Base-by-base conservation (phyloP, 305 asterid genomes). In the Fraxinus xanthoxyloides region DNA sequence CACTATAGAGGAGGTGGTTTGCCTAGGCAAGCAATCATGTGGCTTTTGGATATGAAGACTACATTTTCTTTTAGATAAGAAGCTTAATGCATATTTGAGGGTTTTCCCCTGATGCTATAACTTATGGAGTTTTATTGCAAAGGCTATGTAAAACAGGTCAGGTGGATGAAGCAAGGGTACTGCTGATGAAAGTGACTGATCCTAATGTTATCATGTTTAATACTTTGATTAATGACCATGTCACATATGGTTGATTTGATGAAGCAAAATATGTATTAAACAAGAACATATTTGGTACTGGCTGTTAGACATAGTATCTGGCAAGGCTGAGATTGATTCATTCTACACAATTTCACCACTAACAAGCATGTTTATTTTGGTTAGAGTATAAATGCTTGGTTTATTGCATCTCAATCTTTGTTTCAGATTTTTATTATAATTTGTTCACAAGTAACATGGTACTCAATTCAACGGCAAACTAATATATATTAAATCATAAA, bases 81-180 rank as follows among this genome's bases (percentile, higher is more conserved):
- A 87, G 91, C 85, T 83, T 79, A 61, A 28, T 28, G 30, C 30
- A 0, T 28, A 28, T 84, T 61, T 81, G 86, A 15, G 87, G 82
- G n/a, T 82, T 87, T 46, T 32, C 23, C 79, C 91, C 91, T 5
- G n/a, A 85, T 80, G 80, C 83, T 78, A 81, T 89, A 35, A 89
- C 91, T 34, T 89, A 82, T 54, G 91, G 87, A 30, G 83, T 87
- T 80, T 40, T 89, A 77, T 84, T 89, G 87, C 82, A 82, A 63
- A 86, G 86, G 36, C 84, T 88, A 32, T 89, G 91, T 72, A 80
- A 83, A 85, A 82, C 76, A 51, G 87, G 89, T 48, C 78, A 79
- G 51, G 84, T 87, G 26, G 89, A 85, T 30, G 84, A 82, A 82
- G 91, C 91, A 48, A 82, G 76, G 77, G 72, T 61, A 24, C 80